Base-by-base conservation (phyloP, 1,284 basidiomycete species). In the Wallemia hederae region DNA sequence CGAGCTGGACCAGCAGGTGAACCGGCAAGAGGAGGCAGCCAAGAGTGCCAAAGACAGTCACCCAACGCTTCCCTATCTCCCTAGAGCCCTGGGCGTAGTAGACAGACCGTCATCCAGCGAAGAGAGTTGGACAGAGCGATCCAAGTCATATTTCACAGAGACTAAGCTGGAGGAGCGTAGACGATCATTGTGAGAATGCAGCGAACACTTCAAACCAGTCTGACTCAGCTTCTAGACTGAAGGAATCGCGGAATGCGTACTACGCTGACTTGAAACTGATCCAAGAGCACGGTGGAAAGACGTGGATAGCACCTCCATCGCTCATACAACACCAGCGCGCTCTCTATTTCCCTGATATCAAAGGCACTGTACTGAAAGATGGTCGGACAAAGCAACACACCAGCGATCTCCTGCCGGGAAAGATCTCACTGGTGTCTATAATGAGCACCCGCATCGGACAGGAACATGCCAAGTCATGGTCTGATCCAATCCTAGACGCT, bases 251-350 rank as follows among this genome's bases (percentile, higher is more conserved):
- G 17, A 83, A 82, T 66, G 89, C 90, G 0, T 94, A 97, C 70
- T 97, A 90, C 67, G 77, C 85, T 65, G 92, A 97, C 68, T 76
- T 85, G 62, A 86, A 88, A 67, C 80, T 81, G 65, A 82, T 87
- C 19, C 75, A 82, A 60, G 77, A 77, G 59, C 78, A 88, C 65
- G 90, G 89, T 7, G 92, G 92, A 24, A 98, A 98, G 74, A 84
- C 85, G 11, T 98, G 89, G 90, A 78, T 91, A 61, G 89, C 87
- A 15, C 91, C 91, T 0, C 79, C 77, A 25, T 85, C 86, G 14
- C 75, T 96, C 63, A 89, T 97, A 66, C 78, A 80, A 26, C 84
- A 88, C 72, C 85, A 91, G 87, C 83, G 79, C 80, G 80, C 92
- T 7, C 72, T 88, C 1, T 97, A 87, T 72, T 83, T 97, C 62